Percentiles rank a stretch among this genome's conserved stretches.
phyloP scores from a whole-genome alignment of 2,329 filamentous ascomycete species.

The Hymenoscyphus fructigenus region DNA sequence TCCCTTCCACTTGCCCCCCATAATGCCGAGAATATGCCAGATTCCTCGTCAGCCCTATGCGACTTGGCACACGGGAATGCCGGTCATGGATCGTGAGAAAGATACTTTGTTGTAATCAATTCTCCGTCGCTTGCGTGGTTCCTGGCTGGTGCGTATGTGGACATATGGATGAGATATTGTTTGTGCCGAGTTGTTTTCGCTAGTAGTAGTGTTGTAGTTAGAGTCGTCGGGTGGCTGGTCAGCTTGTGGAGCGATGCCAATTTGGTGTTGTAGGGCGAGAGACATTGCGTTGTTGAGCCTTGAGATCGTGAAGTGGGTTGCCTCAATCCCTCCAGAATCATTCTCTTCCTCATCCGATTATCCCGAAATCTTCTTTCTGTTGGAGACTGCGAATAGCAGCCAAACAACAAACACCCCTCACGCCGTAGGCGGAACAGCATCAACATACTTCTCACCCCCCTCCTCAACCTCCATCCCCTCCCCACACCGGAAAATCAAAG shows the following conservation, averaged over 20 bases:
- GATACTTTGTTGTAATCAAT: too few relatives aligned
- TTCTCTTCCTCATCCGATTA: neutral
- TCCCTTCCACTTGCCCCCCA: neutral
- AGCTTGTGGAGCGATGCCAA: too few relatives aligned
- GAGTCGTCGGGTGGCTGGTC: too few relatives aligned
- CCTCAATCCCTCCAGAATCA: neutral
- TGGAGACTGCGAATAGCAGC: neutral
- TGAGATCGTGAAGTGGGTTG: too few relatives aligned
- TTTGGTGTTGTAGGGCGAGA: too few relatives aligned
- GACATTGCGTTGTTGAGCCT: too few relatives aligned
- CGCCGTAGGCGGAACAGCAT: neutral
- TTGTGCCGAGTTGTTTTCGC: too few relatives aligned
- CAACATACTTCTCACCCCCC: neutral
- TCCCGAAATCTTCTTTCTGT: neutral
- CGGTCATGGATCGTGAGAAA: neutral
- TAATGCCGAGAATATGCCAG: neutral
- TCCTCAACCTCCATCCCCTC: neutral
- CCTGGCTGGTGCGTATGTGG: too few relatives aligned
- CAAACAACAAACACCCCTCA: neutral
- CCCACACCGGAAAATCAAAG: neutral
- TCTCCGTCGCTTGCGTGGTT: too few relatives aligned
- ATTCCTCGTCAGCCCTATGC: neutral
- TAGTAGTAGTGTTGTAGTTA: too few relatives aligned
- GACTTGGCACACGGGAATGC: neutral
- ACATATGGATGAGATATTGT: too few relatives aligned